Conservation (phyloP, 2,329 filamentous ascomycete species). For the Parastagonospora nodorum region DNA sequence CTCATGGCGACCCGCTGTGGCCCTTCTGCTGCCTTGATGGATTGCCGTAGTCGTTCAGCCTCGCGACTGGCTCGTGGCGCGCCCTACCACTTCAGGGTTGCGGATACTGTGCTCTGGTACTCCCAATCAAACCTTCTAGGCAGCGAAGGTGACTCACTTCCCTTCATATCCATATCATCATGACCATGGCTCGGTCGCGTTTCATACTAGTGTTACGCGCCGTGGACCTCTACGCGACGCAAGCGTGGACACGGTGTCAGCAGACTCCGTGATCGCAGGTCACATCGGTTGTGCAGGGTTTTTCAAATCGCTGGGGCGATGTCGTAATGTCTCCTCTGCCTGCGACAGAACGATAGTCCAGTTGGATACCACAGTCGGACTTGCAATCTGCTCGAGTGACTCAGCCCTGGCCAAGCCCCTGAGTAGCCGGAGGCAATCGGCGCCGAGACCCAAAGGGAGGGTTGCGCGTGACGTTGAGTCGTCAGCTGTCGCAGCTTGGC, state of each 20-base stretch:
- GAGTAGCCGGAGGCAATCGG: slow-evolving; percentile 22
- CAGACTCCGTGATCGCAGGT: slow-evolving; percentile 27
- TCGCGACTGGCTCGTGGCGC: slow-evolving; percentile 6
- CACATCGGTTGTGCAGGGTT: slow-evolving; percentile 26
- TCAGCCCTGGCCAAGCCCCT: slow-evolving; percentile 25
- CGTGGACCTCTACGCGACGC: slow-evolving; percentile 14
- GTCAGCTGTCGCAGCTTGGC: slow-evolving; percentile 13
- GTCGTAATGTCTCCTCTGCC: slow-evolving; percentile 21
- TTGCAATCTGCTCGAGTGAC: slow-evolving; percentile 23
- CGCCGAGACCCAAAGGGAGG: slow-evolving; percentile 12
- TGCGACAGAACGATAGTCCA: slow-evolving; percentile 7
- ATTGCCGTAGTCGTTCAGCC: slow-evolving; percentile 1
- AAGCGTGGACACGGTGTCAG: slow-evolving; percentile 33
- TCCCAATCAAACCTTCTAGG: slow-evolving; percentile 2
- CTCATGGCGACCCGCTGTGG: not conserved
- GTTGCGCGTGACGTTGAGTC: slow-evolving; percentile 16
- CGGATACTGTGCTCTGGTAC: not conserved
- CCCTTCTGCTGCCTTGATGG: slow-evolving; percentile 4
- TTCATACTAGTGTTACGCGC: slow-evolving; percentile 14
- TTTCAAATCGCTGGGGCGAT: slow-evolving; percentile 12
- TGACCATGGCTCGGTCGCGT: slow-evolving; percentile 12
- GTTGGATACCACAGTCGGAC: slow-evolving; percentile 7
- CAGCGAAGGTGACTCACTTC: slow-evolving; percentile 19
- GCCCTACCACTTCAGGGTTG: slow-evolving; percentile 4
- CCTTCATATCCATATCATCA: slow-evolving; percentile 9